Evolutionary conservation across 371 early-diverging fungal genomes (phyloP), one percentile per base, ranked within the genome.

Genomic region (Apophysomyces ossiformis): DNA sequence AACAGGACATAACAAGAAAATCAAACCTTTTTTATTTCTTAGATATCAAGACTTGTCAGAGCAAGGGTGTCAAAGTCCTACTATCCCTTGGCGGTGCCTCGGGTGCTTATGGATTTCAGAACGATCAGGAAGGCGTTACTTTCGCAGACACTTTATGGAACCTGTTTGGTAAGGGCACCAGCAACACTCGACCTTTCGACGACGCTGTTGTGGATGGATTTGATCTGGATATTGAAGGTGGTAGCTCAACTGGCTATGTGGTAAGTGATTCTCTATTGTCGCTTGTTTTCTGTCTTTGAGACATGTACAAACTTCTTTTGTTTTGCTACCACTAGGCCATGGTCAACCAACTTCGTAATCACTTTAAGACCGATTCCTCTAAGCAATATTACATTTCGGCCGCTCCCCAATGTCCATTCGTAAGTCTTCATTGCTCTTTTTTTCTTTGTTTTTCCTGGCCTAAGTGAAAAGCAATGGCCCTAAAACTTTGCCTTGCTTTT

Each of bases 141-240:
- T 82, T 91, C 69, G 90, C 91, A 0, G 77, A 85, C 7, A 78
- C 79, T 5, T 47, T 91, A 13, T 89, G 90, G 89, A 66, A 87
- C 57, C 70, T 81, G 47, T 89, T 87, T 68, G 75, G 86, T 8
- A 87, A 83, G 43, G 91, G 90, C 16, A 66, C 68, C 0, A 69
- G 79, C 6, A 26, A 60, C 0, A 77, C 75, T 21, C 82, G 90
- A 8, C 90, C 91, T 0, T 92, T 92, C 71, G 89, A 87, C 6
- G 77, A 81, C 57, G 87, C 84, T 0, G 71, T 85, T 1, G 67
- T 90, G 4, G 91, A 92, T 63, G 91, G 91, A 0, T 80, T 91
- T 45, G 91, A 91, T 67, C 71, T 92, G 46, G 92, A 92, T 60
- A 86, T 91, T 44, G 92, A 91, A 58, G 85, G 86, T 59, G 87